Base-by-base conservation (phyloP, 306 rosid genomes). In the Vigna angularis region DNA sequence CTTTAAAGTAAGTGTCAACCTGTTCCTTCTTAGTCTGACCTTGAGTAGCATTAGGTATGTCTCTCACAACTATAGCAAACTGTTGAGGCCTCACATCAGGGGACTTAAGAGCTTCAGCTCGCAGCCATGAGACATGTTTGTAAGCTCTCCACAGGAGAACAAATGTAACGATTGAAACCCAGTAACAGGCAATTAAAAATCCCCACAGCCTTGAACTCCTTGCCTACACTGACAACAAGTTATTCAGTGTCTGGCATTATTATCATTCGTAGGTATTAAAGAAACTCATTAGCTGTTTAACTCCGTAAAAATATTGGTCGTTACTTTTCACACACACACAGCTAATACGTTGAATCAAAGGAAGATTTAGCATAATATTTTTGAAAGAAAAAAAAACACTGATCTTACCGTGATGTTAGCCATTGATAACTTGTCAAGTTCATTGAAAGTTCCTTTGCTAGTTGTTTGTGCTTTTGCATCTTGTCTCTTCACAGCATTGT, bases 101-200 rank as follows among this genome's bases (percentile, higher is more conserved):
- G 81, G 97, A 65, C 86, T 45, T 83, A 17, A 89, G 78, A 67
- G 98, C 97, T 66, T 78, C 84, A 18, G 91, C 77, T 82, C 98
- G 88, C 80, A 96, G 76, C 70, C 40, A 24, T 3, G 91, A 70
- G 1, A 86, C 93, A 50, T 91, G 98, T 12, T 83, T 88, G 81
- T 96, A 96, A 50, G 94, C 91, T 84, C 83, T 90, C 99, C 99
- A 96, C 68, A 93, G 78, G 85, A 96, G 81, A 88, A 24, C 71
- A 69, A 87, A 79, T 22, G 97, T 34, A 61, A 93, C 93, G 61
- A 93, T 42, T n/a, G 98, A 90, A 83, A 91, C 91, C 91, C 91
- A 93, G 77, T 91, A 96, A 76, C 88, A 85, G 59, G 85, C 88
- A 9, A 87, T 44, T 0, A 96, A 61, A 86, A 85, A 96, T 40